Evolutionary conservation across 176 grass and related monocot species (phyloP), one percentile per base, ranked within the genome.

Genomic region (Saccharum spontaneum): DNA sequence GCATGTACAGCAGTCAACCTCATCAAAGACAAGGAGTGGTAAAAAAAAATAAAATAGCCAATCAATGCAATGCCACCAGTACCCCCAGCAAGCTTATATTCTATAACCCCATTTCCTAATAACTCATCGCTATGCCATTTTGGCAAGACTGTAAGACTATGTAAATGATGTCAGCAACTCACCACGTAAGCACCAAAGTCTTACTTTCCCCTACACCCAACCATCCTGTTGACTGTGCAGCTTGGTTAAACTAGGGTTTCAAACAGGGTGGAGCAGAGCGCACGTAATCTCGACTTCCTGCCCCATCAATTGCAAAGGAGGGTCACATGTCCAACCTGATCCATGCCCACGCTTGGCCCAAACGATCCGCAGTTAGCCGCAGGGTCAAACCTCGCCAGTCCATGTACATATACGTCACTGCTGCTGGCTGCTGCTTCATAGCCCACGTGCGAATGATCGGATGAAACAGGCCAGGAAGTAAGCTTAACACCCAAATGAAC

Each of bases 1-100:
- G 83, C 82, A 73, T 36, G 30, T 18, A 75, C 30, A 79, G 52
- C 43, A 34, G 40, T 48, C n/a, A 39, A 68, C 38, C 38, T 78
- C n/a, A 59, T 79, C 46, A 62, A 16, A 60, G 17, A 24, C 37
- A 83, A 73, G 16, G 22, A 43, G 36, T 0, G 0, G 44, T 43
- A 71, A 76, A 84, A 76, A 84, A 60, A 76, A 72, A 41, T 1
- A 5, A 82, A 81, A 80, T 41, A 80, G 0, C 36, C 28, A 20
- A 67, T 57, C 14, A 13, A 67, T 79, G 40, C 64, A 57, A 65
- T 69, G 18, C 28, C 38, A 46, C 8, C 40, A 45, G 52, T 71
- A 30, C 9, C 28, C 39, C 50, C 20, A 79, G 24, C 44, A 71
- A 79, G 48, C 36, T 86, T n/a, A 70, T 31, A 71, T 31, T 60